Evolutionary conservation across 2,329 filamentous ascomycete species (phyloP).

Genomic region (Paraconiothyrium sp.): DNA sequence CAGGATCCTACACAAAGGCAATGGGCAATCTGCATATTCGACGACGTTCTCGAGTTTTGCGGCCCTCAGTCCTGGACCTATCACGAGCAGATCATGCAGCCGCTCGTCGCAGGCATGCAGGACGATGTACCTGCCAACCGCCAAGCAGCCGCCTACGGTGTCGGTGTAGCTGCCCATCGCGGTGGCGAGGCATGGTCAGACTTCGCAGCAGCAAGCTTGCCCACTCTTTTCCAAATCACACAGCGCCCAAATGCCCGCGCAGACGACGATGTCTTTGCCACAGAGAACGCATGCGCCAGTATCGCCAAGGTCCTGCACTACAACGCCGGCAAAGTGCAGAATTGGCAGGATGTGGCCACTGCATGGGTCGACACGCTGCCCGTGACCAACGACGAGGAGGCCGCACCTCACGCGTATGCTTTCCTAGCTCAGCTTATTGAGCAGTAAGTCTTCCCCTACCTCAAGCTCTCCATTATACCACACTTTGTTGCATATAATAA

Average conservation of each 20-base stretch:
- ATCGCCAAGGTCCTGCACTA: conserved; percentile 97
- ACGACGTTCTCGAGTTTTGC: conserved; percentile 97
- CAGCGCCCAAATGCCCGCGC: conserved; percentile 82
- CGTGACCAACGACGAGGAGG: conserved; percentile 94
- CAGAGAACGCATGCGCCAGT: conserved; percentile 94
- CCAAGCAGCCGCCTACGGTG: conserved; percentile 94
- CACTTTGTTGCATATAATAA: neutral
- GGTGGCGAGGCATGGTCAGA: conserved; percentile 87
- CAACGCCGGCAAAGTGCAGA: conserved; percentile 79
- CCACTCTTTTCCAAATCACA: conserved; percentile 84
- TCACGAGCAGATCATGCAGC: conserved; percentile 84
- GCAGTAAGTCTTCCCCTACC: conserved; percentile 74
- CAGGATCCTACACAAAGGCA: conserved; percentile 89
- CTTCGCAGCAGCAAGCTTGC: conserved; percentile 82
- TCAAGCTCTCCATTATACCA: neutral
- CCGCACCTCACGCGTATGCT: conserved; percentile 92
- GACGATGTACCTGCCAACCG: conserved; percentile 90
- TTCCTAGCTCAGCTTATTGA: conserved; percentile 93
- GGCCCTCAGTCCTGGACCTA: conserved; percentile 88
- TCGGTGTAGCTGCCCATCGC: conserved; percentile 93
- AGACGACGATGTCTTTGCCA: conserved; percentile 96
- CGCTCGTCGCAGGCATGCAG: conserved; percentile 84
- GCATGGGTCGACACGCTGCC: conserved; percentile 93
- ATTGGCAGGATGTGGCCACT: conserved; percentile 77
- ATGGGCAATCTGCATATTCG: conserved; percentile 99